Base-by-base conservation (phyloP, 768 basidiomycete species). In the Cytidiella melzeri region DNA sequence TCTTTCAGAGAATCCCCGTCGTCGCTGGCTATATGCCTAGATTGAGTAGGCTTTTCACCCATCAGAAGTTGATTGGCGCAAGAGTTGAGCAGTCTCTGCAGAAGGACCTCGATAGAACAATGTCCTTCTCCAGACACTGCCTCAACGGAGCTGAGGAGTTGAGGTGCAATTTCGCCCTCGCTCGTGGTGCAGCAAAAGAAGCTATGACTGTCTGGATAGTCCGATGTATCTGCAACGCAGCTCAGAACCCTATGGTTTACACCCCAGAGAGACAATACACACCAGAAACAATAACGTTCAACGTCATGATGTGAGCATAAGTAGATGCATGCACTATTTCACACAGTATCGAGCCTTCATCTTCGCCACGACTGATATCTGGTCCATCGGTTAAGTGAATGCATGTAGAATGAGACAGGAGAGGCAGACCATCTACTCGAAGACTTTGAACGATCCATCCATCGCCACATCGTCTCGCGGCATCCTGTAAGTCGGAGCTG, bases 261-360 rank as follows among this genome's bases (percentile, higher is more conserved):
- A 27, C 3, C 23, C 12, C 11, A 11, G 15, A 40, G 18, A 9
- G 38, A 4, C 18, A 4, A 9, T 12, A 57, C 71, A 36, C 55
- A 73, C 79, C 81, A 38, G 80, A 75, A 23, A 80, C 66, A 25
- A 80, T 62, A 20, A 83, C 58, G 52, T 68, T 73, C 30, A 74
- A 59, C 1, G 67, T 52, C 26, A 74, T 51, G 37, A 73, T 56
- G 36, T 64, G 65, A 47, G 70, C 61, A 6, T 58, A 64, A 30
- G 15, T 23, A 30, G 63, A 66, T 24, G 47, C 47, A n/a, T 72
- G 60, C 38, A 64, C 59, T 20, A 83, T 64, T 11, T 58, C 57
- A 25, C 82, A 66, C 45, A 81, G 73, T n/a, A 86, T 64, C n/a
- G 75, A 71, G 13, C 81, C 81, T 54, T 84, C 83, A 43, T 84